Evolutionary conservation across 2,329 filamentous ascomycete species (phyloP).

Genomic region (Ploettnerulaceae sp.): DNA sequence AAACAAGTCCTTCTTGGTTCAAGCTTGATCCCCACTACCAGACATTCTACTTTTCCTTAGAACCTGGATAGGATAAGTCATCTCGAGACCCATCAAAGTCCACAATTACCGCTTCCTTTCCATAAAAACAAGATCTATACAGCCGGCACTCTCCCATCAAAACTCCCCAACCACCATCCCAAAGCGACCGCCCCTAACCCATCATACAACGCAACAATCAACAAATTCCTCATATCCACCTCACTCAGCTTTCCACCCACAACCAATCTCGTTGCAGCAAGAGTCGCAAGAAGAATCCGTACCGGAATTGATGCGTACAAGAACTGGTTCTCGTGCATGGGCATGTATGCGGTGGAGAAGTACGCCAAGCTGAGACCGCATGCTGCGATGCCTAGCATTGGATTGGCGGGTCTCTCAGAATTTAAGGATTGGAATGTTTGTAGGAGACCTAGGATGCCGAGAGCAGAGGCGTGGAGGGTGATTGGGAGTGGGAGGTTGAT

Average conservation of each 20-base stretch:
- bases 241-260: slow-evolving; percentile 6
- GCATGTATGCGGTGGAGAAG: slow-evolving; percentile 20
- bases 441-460: slow-evolving; percentile 4
- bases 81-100: slow-evolving; percentile 10
- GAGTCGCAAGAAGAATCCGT: slow-evolving; percentile 5
- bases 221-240: slow-evolving; percentile 10
- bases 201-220: slow-evolving; percentile 15
- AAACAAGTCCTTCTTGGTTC: too few relatives aligned
- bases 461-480: slow-evolving; percentile 6
- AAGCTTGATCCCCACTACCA: too few relatives aligned
- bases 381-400: slow-evolving; percentile 20
- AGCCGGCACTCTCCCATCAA: background rate
- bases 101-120: too few relatives aligned
- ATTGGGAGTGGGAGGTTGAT: slow-evolving; percentile 19
- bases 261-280: slow-evolving; percentile 6
- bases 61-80: too few relatives aligned
- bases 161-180: slow-evolving; percentile 13
- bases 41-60: too few relatives aligned
- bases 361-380: slow-evolving; percentile 21
- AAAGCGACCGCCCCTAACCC: slow-evolving; percentile 6
- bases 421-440: slow-evolving; percentile 1
- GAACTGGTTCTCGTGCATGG: slow-evolving; percentile 24
- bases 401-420: slow-evolving; percentile 8
- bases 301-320: slow-evolving; percentile 15
- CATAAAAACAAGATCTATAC: too few relatives aligned